Conservation (phyloP, 495 filamentous ascomycete species). For the Aspergillus olivimuriae region DNA sequence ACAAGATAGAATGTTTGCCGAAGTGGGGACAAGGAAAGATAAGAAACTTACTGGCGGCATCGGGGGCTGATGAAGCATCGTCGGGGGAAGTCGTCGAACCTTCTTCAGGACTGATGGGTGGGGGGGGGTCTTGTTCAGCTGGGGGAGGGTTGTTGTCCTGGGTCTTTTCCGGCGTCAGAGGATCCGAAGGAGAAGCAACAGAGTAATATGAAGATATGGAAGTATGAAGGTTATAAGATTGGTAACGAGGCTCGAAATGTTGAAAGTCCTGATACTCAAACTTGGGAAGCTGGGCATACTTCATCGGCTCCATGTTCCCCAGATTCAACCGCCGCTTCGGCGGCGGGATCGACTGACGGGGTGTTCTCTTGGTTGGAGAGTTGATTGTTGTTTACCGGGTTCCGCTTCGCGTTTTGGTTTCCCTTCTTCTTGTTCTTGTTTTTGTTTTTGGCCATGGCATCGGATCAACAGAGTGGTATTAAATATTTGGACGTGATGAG, state of each 20-base stretch:
- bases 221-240: slow-evolving; percentile 34
- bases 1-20: too few species aligned
- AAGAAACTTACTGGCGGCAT: too few species aligned
- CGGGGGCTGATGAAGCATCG: slow-evolving; percentile 19
- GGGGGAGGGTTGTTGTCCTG: slow-evolving; percentile 32
- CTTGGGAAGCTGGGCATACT: slow-evolving; percentile 39
- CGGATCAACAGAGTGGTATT: slow-evolving; percentile 24
- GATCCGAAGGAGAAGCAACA: slow-evolving; percentile 22
- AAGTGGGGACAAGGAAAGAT: too few species aligned
- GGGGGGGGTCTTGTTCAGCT: slow-evolving; percentile 17
- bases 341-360: slow-evolving; percentile 15
- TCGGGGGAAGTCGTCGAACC: slow-evolving; percentile 16
- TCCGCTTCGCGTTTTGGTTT: slow-evolving; percentile 18
- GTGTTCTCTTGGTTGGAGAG: slow-evolving; percentile 17
- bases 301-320: slow-evolving; percentile 30
- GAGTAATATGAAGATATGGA: slow-evolving; percentile 30
- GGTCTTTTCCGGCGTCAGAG: slow-evolving; percentile 35
- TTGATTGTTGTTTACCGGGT: slow-evolving; percentile 22
- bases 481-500: slow-evolving; percentile 18
- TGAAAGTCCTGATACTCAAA: slow-evolving; percentile 38
- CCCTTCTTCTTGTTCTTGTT: slow-evolving; percentile 36
- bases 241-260: slow-evolving; percentile 32
- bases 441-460: slow-evolving; percentile 32
- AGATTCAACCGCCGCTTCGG: slow-evolving; percentile 25
- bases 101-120: slow-evolving; percentile 20